A percentile compares a stretch with the other conserved stretches of the same genome.
Evolutionary conservation across 495 filamentous ascomycete genomes (phyloP).

Genomic region (Podospora bellae-mahoneyi): DNA sequence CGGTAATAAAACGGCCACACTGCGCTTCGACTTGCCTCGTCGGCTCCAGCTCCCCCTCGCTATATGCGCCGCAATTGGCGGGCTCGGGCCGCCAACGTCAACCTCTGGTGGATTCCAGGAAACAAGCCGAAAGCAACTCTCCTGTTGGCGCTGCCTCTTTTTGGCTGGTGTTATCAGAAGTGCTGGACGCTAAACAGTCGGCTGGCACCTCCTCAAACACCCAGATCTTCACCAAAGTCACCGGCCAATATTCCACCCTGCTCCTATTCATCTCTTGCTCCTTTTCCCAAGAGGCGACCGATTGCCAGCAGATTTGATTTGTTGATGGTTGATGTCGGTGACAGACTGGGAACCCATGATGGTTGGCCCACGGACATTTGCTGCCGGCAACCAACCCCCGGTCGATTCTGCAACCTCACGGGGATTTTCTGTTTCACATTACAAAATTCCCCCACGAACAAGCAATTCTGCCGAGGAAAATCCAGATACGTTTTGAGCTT

Average conservation of each 20-base stretch:
- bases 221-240: not conserved
- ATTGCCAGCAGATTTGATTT: not conserved
- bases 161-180: not conserved
- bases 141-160: not conserved
- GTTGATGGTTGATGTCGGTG: not conserved
- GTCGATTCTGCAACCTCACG: not conserved
- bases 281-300: not conserved
- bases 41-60: conserved; percentile 5
- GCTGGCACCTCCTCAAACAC: conserved; percentile 11
- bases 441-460: not conserved
- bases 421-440: not conserved
- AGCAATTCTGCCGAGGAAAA: not conserved
- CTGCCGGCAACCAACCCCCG: not conserved
- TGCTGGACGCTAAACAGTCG: too few species aligned
- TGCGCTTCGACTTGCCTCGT: conserved; percentile 4
- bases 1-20: not conserved
- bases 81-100: not conserved
- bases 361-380: not conserved
- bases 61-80: not conserved
- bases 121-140: too few species aligned
- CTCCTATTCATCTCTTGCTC: not conserved
- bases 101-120: not conserved
- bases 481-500: not conserved
- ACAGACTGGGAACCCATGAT: not conserved
- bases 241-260: not conserved